These are phyloP conservation scores for Favolaschia claudopus DNA, from an alignment of 768 basidiomycete species.

Conservation along the genomic window DNA sequence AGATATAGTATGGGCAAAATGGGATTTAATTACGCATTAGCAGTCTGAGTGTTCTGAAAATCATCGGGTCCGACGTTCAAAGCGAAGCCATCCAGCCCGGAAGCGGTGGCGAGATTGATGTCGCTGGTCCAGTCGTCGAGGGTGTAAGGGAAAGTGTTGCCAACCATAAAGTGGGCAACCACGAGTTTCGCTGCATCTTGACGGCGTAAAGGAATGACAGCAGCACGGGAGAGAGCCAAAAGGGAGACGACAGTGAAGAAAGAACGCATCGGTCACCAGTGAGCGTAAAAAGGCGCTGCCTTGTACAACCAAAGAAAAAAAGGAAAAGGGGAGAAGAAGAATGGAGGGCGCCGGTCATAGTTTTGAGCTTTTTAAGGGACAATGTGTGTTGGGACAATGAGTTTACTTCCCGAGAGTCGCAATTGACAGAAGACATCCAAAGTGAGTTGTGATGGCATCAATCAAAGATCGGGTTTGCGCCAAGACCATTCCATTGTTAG, in stretches of 20 bases:
- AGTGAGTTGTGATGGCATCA: no score
- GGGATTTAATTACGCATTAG: constrained; percentile 60
- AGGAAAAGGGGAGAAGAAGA: not conserved
- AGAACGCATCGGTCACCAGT: constrained; percentile 21
- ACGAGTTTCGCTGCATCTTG: constrained; percentile 51
- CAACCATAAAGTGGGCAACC: constrained; percentile 69
- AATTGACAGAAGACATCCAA: no score
- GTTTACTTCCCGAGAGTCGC: no score
- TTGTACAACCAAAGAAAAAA: not conserved
- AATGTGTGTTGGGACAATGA: no score
- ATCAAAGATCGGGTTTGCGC: no score
- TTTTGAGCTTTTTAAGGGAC: not conserved
- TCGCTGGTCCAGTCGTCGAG: constrained; percentile 53
- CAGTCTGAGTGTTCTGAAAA: constrained; percentile 70
- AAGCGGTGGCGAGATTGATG: constrained; percentile 28
- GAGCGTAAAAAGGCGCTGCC: not conserved
- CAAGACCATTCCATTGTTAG: no score
- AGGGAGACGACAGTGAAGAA: constrained; percentile 19
- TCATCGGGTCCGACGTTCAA: constrained; percentile 72
- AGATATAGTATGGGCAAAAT: not conserved
- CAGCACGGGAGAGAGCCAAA: constrained; percentile 21
- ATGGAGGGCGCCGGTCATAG: not conserved
- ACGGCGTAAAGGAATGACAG: constrained; percentile 24
- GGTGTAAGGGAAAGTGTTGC: constrained; percentile 67
- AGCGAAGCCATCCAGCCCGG: constrained; percentile 50